Evolutionary conservation across 352 stramenopile species (phyloP).

Genomic region (Hyaloperonospora brassicae): DNA sequence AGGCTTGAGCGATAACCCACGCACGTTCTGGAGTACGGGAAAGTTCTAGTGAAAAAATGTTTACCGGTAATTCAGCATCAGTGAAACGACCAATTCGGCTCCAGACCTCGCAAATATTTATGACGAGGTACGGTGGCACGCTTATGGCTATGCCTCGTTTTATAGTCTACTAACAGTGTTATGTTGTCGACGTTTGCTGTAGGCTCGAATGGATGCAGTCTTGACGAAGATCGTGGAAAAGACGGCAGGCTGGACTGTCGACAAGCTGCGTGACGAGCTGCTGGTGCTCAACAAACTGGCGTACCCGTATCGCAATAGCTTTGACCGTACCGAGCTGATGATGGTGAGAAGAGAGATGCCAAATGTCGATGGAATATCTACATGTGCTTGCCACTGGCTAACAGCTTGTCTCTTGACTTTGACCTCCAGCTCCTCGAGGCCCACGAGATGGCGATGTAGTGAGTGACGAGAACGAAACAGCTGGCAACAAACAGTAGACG

Average conservation of each 20-base stretch:
- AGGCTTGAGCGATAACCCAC: no score
- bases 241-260: conserved; percentile 57
- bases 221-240: conserved; percentile 52
- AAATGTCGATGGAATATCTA: no score
- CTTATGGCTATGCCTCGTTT: neutral
- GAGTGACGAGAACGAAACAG: neutral
- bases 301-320: conserved; percentile 51
- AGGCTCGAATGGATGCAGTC: conserved; percentile 46
- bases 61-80: no score
- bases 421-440: conserved; percentile 5
- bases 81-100: no score
- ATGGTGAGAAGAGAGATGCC: conserved; percentile 25
- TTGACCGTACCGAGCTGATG: conserved; percentile 62
- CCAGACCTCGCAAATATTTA: conserved; percentile 55
- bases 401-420: no score
- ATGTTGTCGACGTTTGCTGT: conserved; percentile 1
- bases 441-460: conserved; percentile 21
- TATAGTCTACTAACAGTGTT: conserved; percentile 1
- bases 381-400: no score
- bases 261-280: conserved; percentile 64
- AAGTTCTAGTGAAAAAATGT: no score
- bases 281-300: conserved; percentile 62
- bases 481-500: no score
- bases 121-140: conserved; percentile 50
- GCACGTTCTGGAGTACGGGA: no score